These are phyloP conservation scores for Pogostemon cablin DNA, from an alignment of 257 asterid genomes.

Conservation along the genomic window DNA sequence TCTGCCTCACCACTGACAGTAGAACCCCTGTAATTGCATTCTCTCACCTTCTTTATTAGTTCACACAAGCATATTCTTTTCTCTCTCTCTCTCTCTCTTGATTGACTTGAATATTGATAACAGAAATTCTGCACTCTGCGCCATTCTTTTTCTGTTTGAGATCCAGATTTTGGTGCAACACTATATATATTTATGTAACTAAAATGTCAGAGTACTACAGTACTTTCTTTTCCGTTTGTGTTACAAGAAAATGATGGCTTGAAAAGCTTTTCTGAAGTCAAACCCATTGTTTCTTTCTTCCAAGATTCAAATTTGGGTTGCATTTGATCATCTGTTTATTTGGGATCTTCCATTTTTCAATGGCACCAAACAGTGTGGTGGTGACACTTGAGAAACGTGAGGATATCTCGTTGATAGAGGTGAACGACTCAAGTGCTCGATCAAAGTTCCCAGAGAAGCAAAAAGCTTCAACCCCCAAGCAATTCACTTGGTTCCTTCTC, in stretches of 20 bases:
- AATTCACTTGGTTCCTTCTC: slow-evolving; percentile 65
- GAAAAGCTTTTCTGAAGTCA: slow-evolving; percentile 30
- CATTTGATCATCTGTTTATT: slow-evolving; percentile 20
- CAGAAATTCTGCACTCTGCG: slow-evolving; percentile 41
- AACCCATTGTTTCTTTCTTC: slow-evolving; percentile 31
- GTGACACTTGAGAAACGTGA: slow-evolving; percentile 69
- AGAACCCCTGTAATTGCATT: slow-evolving; percentile 33
- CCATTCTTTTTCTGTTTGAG: slow-evolving; percentile 46
- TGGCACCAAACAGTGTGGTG: slow-evolving; percentile 84
- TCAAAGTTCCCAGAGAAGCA: slow-evolving; percentile 62
- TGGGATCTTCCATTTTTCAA: slow-evolving; percentile 21
- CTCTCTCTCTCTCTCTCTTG: slow-evolving; percentile 29
- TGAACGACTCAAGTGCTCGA: slow-evolving; percentile 41
- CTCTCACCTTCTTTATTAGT: slow-evolving; percentile 36
- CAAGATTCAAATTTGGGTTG: slow-evolving; percentile 31
- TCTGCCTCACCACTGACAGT: slow-evolving; percentile 46
- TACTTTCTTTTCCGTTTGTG: slow-evolving; percentile 15
- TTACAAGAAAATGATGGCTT: slow-evolving; percentile 31
- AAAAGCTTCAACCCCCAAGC: slow-evolving; percentile 61
- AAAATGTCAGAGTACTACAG: slow-evolving; percentile 12
- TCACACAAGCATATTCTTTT: slow-evolving; percentile 33
- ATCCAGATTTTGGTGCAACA: slow-evolving; percentile 46
- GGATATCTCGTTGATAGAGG: slow-evolving; percentile 54
- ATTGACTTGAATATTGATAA: slow-evolving; percentile 37
- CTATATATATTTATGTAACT: background rate